Evolutionary conservation across 176 grass and related monocot species (phyloP).

Genomic region (Pharus latifolius): DNA sequence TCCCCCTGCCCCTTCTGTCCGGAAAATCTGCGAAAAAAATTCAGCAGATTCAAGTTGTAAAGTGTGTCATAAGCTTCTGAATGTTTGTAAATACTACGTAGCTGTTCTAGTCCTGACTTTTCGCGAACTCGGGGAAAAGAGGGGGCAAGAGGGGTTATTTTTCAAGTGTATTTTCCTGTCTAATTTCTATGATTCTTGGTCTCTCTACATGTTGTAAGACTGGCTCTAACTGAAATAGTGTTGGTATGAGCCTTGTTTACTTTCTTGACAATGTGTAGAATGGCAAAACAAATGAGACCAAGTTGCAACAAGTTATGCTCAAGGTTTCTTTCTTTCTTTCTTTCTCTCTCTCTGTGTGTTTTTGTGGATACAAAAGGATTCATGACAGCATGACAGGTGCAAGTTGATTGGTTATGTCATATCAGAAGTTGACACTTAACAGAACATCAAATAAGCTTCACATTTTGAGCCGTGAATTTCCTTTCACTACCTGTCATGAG

Average conservation of each 20-base stretch:
- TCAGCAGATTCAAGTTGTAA: conserved; percentile 5
- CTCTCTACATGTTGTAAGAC: neutral
- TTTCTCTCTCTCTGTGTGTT: neutral
- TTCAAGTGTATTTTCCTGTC: neutral
- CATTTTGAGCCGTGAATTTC: neutral
- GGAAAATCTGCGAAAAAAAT: neutral
- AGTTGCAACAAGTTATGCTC: neutral
- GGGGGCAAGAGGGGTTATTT: conserved; percentile 46
- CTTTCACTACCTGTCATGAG: conserved; percentile 17
- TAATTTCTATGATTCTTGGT: neutral
- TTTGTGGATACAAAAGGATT: neutral
- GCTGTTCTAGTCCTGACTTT: conserved; percentile 4
- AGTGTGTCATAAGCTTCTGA: neutral
- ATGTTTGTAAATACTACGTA: conserved; percentile 15
- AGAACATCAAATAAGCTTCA: conserved; percentile 28
- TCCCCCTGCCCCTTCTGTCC: conserved; percentile 30
- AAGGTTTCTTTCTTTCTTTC: neutral
- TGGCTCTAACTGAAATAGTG: neutral
- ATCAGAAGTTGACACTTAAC: conserved; percentile 43
- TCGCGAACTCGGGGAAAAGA: neutral
- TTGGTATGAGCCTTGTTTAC: neutral
- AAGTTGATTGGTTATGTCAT: conserved; percentile 32
- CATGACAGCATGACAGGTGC: conserved; percentile 12
- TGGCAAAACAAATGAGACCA: neutral
- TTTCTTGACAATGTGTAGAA: neutral